phyloP scores from a whole-genome alignment of 352 stramenopile species.

The Blastocystis sp. region DNA sequence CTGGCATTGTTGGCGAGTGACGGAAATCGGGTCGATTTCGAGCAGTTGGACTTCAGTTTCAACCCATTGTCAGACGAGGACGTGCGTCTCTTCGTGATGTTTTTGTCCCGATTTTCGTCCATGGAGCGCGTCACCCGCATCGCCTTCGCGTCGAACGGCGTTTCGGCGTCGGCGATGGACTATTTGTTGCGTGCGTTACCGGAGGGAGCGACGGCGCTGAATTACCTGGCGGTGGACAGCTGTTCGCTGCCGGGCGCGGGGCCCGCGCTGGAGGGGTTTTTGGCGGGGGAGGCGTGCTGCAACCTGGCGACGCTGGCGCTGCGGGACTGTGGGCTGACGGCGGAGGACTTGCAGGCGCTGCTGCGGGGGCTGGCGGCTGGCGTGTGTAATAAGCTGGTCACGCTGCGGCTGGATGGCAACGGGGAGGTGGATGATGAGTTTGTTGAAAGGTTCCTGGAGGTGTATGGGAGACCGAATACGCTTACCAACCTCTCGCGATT shows the following conservation, averaged over 20 bases:
- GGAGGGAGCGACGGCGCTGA: not conserved
- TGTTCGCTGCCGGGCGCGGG: not conserved
- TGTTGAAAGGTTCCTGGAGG: not conserved
- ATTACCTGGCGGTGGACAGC: slow-evolving; percentile 16
- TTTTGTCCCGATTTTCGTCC: slow-evolving; percentile 17
- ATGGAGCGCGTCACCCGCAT: not conserved
- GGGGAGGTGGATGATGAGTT: slow-evolving; percentile 1
- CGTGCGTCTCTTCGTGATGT: slow-evolving; percentile 36
- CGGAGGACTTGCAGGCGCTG: not conserved
- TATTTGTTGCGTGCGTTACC: slow-evolving; percentile 34
- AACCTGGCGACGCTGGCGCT: slow-evolving; percentile 30
- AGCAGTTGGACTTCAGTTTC: slow-evolving; percentile 42
- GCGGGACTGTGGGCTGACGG: slow-evolving; percentile 30
- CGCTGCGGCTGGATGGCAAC: slow-evolving; percentile 35
- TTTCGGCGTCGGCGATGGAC: slow-evolving; percentile 10
- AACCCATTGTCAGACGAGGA: slow-evolving; percentile 40
- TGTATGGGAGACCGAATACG: not conserved
- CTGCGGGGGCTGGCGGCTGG: slow-evolving; percentile 12
- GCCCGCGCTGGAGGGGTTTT: not conserved
- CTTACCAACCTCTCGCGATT: slow-evolving; percentile 18
- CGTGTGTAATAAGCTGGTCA: not conserved
- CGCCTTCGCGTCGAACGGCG: not conserved
- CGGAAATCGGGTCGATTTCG: not conserved
- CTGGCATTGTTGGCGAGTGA: not conserved
- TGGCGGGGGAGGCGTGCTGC: not conserved